Base-by-base conservation (phyloP, 345 rosid species). In the Eucalyptus marginata region DNA sequence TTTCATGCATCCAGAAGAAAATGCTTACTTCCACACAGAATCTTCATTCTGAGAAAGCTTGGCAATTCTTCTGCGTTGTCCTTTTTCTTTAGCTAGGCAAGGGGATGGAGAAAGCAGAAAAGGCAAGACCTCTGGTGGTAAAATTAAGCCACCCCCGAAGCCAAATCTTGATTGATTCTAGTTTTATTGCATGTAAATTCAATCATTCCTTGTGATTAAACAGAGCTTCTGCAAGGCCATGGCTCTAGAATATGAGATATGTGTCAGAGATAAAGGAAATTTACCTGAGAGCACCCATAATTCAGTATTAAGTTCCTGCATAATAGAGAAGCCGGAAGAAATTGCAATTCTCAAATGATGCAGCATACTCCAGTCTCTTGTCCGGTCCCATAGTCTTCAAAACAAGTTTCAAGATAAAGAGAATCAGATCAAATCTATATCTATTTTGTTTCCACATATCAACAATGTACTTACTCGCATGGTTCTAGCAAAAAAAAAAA, bases 271-370 rank as follows among this genome's bases (percentile, higher is more conserved):
- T 36, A 12, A 14, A 43, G 76, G 51, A 27, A 87, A 52, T 33
- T 85, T 84, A 96, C 98, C 98, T 95, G 54, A 97, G 95, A 93
- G 99, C 99, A 36, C 97, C 99, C 97, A 97, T 96, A 47, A 97
- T 97, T 14, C 99, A 98, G 93, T 96, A 97, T 86, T 96, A 98
- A 88, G 98, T 96, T 90, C 99, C 99, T 4, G 95, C 96, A 29
- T 96, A 97, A 89, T 96, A 96, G 52, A 96, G 99, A 91, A 97
- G 98, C 89, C 98, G 94, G 86, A 97, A 97, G 92, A 89, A n/a
- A 49, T 96, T 96, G 93, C 98, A 96, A 88, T 79, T n/a, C n/a
- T n/a, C n/a, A n/a, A n/a, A n/a, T n/a, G n/a, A n/a, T n/a, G n/a
- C n/a, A n/a, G n/a, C n/a, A n/a, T n/a, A 96, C 52, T 50, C 52